phyloP scores from a whole-genome alignment of 768 basidiomycete species.

The Serendipita sp. region DNA sequence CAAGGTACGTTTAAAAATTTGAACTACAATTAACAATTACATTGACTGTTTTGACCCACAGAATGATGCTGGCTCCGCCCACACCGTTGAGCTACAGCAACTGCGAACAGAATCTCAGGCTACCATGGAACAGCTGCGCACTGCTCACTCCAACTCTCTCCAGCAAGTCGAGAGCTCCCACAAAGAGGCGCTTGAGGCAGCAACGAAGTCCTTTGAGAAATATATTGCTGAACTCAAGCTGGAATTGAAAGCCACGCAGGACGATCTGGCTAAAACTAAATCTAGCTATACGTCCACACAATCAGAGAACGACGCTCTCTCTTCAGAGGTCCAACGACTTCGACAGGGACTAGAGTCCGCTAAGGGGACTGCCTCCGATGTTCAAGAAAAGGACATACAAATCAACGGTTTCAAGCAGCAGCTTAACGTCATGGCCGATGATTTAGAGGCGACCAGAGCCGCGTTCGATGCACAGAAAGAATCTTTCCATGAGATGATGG shows the following conservation, averaged over 20 bases:
- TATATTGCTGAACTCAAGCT: slow-evolving; percentile 41
- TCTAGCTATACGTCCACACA: slow-evolving; percentile 33
- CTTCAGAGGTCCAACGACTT: slow-evolving; percentile 42
- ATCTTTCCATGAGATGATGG: slow-evolving; percentile 51
- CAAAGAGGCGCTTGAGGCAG: slow-evolving; percentile 37
- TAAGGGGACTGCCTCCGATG: slow-evolving; percentile 17
- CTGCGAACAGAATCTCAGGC: slow-evolving; percentile 49
- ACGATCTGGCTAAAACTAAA: slow-evolving; percentile 68
- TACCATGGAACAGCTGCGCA: slow-evolving; percentile 52
- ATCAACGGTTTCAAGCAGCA: slow-evolving; percentile 40
- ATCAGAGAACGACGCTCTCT: slow-evolving; percentile 38
- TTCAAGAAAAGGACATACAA: slow-evolving; percentile 34
- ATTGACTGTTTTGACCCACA: slow-evolving; percentile 15
- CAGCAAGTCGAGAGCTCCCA: slow-evolving; percentile 51
- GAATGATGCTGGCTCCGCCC: slow-evolving; percentile 54
- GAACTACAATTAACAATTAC: neutral
- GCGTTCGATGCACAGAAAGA: slow-evolving; percentile 51
- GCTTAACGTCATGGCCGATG: slow-evolving; percentile 47
- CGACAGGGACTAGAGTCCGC: slow-evolving; percentile 30
- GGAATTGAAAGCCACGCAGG: slow-evolving; percentile 70
- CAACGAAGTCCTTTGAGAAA: slow-evolving; percentile 43
- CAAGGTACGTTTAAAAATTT: slow-evolving; percentile 33
- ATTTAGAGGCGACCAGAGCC: slow-evolving; percentile 46
- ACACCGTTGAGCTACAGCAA: slow-evolving; percentile 51
- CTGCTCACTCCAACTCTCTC: slow-evolving; percentile 41